A percentile compares a stretch with the other conserved stretches of the same genome.
Evolutionary conservation across 352 stramenopile species (phyloP).

Genomic region (Phytophthora pinifolia): DNA sequence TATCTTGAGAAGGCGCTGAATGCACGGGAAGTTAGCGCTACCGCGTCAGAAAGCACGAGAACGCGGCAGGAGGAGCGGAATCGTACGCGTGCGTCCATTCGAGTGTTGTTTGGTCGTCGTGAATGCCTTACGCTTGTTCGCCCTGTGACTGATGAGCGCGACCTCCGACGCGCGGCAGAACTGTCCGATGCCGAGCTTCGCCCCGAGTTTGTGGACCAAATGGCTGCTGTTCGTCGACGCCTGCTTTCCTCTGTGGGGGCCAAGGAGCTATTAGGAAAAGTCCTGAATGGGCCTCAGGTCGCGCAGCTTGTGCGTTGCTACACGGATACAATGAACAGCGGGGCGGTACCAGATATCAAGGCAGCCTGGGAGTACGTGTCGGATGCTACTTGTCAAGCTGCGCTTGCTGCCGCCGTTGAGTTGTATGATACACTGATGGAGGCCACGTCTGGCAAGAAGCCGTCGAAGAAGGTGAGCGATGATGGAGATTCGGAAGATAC

Average conservation of each 20-base stretch:
- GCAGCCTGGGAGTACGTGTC: constrained; percentile 83
- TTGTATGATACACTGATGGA: constrained; percentile 61
- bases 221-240: constrained; percentile 50
- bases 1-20: constrained; percentile 82
- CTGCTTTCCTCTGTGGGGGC: constrained; percentile 52
- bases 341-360: constrained; percentile 78
- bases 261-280: constrained; percentile 71
- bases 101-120: constrained; percentile 67
- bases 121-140: constrained; percentile 81
- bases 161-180: constrained; percentile 58
- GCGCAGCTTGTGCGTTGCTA: constrained; percentile 68
- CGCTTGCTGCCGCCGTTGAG: constrained; percentile 50
- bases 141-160: constrained; percentile 64
- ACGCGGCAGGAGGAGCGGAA: constrained; percentile 71
- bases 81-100: constrained; percentile 60
- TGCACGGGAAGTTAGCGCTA: constrained; percentile 41
- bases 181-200: constrained; percentile 57
- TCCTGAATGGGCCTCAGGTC: constrained; percentile 62
- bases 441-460: constrained; percentile 26
- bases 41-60: constrained; percentile 30
- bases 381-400: constrained; percentile 72
- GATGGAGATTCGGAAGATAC: constrained; percentile 25
- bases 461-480: constrained; percentile 17
- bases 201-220: constrained; percentile 78
- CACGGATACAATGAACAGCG: constrained; percentile 77